phyloP scores from a whole-genome alignment of 108 stramenopile genomes.

The Cyclotella atomus region DNA sequence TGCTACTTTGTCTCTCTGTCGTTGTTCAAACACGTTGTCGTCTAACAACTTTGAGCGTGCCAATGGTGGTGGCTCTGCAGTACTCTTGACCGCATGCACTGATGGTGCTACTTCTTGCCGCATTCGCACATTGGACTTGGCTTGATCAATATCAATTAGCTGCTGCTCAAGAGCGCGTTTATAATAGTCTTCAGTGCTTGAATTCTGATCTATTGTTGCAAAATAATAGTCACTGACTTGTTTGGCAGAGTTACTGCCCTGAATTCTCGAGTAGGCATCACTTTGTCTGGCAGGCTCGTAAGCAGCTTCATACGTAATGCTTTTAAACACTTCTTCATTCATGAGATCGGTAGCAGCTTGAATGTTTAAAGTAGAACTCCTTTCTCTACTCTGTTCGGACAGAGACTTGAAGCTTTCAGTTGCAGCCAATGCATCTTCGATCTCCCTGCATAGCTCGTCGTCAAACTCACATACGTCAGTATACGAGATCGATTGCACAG shows the following conservation, averaged over 20 bases:
- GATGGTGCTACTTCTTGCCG: not conserved
- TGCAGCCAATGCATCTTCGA: not conserved
- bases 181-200: conserved; percentile 6
- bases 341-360: too few relatives aligned
- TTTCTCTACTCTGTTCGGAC: not conserved
- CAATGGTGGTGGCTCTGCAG: not conserved
- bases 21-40: too few relatives aligned
- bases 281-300: too few relatives aligned
- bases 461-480: not conserved
- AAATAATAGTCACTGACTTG: too few relatives aligned
- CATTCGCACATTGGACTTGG: not conserved
- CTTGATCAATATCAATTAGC: not conserved
- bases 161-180: not conserved
- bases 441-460: not conserved
- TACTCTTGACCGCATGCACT: not conserved
- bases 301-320: too few relatives aligned
- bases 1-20: too few relatives aligned
- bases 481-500: not conserved
- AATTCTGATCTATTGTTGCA: too few relatives aligned
- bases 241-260: too few relatives aligned
- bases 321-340: too few relatives aligned
- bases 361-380: too few relatives aligned
- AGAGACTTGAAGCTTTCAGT: not conserved
- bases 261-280: too few relatives aligned
- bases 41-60: too few relatives aligned